Base-by-base conservation (phyloP, 2,329 filamentous ascomycete species). In the Sporothrix phasma region DNA sequence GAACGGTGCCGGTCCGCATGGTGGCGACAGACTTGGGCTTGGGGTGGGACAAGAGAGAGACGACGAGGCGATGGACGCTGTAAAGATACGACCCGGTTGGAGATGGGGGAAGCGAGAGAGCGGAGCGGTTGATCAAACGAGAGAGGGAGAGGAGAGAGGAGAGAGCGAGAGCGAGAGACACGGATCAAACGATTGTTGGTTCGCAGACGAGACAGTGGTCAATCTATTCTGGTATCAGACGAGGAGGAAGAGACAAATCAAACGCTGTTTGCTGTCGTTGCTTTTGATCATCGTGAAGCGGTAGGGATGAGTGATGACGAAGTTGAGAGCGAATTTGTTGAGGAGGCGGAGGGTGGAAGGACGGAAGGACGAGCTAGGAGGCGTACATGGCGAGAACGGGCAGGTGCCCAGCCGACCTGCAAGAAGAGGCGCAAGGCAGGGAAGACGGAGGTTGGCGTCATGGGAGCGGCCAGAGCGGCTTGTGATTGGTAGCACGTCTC, bases 1-100 rank as follows among this genome's bases (percentile, higher is more conserved):
- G 73, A 63, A 77, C 71, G 34, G 74, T 69, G 62, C 76, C 75
- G 70, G 79, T 71, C 71, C 74, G 75, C 77, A 79, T 80, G 62
- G 58, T 63, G 62, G 46, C 7, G 17, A 19, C 5, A 41, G 6
- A 17, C 5, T 22, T 19, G 19, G 29, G 4, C 34, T 13, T 41
- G 8, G 29, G 6, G 8, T 24, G 26, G 17, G 15, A 29, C 29
- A 22, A 37, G n/a, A 31, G 37, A 31, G 4, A 22, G 31, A 6
- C 3, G 49, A 15, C 5, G 31, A 41, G 22, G n/a, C n/a, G n/a
- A n/a, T n/a, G n/a, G n/a, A n/a, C n/a, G n/a, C n/a, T n/a, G n/a
- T n/a, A n/a, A n/a, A 19, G 34, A 19, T 17, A 26, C 24, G n/a
- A 15, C 19, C 41, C 26, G 26, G 24, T 11, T 13, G n/a, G 31